These are phyloP conservation scores for Trypanosoma mega DNA, from an alignment of 208 protist genomes.

Conservation along the genomic window DNA sequence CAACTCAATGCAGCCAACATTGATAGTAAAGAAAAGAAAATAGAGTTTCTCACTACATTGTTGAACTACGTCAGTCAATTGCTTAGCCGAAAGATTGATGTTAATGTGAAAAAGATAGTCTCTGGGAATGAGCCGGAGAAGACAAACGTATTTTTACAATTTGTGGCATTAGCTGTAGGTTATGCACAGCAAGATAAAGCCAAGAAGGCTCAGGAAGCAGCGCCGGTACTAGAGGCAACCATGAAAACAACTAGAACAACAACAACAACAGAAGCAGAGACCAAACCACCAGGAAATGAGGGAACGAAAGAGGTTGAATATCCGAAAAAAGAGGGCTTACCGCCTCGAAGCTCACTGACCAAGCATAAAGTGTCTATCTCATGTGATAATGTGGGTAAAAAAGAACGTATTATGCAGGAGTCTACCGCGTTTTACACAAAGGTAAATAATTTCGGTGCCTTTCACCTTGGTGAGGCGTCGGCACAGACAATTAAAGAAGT, in stretches of 20 bases:
- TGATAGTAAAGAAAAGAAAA: slow-evolving; percentile 88
- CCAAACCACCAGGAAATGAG: no score
- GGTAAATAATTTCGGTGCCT: slow-evolving; percentile 46
- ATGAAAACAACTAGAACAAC: no score
- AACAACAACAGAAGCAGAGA: slow-evolving; percentile 4
- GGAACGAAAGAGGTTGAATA: neutral
- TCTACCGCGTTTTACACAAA: slow-evolving; percentile 48
- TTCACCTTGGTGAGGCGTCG: slow-evolving; percentile 47
- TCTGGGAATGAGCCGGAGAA: slow-evolving; percentile 84
- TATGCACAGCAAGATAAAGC: slow-evolving; percentile 81
- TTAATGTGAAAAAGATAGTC: slow-evolving; percentile 89
- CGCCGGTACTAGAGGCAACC: no score
- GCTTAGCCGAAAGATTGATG: slow-evolving; percentile 68
- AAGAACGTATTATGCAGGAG: slow-evolving; percentile 15
- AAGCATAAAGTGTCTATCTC: slow-evolving; percentile 3
- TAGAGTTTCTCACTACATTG: slow-evolving; percentile 73
- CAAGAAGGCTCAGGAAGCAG: slow-evolving; percentile 19
- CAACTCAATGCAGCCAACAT: slow-evolving; percentile 53
- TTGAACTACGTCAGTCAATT: slow-evolving; percentile 70
- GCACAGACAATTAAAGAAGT: slow-evolving; percentile 30
- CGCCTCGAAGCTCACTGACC: slow-evolving; percentile 1
- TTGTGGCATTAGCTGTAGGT: slow-evolving; percentile 71
- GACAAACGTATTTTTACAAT: slow-evolving; percentile 88
- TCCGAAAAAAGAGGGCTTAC: slow-evolving; percentile 14
- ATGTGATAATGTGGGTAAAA: slow-evolving; percentile 10